phyloP scores from a whole-genome alignment of 768 basidiomycete genomes.

The Amanita fuliginea region DNA sequence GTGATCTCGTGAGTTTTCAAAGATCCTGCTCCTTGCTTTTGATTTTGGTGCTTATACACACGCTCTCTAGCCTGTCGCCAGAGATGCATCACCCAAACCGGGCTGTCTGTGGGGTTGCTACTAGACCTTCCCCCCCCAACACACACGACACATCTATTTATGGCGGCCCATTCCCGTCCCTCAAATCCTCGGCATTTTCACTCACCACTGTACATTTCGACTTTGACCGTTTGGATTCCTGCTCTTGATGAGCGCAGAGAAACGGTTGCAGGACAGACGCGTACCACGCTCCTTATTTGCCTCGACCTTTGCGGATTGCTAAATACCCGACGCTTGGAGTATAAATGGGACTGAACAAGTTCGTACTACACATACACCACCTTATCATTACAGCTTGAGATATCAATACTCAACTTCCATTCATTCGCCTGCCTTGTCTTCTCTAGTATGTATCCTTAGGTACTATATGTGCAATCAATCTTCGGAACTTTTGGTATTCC shows the following conservation, averaged over 20 bases:
- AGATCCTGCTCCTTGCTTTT: background rate
- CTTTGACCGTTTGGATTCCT: background rate
- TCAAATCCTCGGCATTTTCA: too few relatives aligned
- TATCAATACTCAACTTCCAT: background rate
- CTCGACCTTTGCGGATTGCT: background rate
- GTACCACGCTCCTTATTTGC: background rate
- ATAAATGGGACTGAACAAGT: background rate
- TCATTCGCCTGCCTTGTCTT: background rate
- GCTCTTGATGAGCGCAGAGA: constrained; percentile 1
- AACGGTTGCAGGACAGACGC: background rate
- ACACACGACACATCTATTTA: background rate
- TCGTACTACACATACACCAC: background rate
- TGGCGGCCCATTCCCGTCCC: background rate
- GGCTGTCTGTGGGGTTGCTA: constrained; percentile 10
- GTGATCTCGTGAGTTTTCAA: constrained; percentile 9
- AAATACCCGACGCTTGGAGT: background rate
- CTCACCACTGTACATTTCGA: background rate
- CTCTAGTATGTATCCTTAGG: background rate
- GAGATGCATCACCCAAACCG: constrained; percentile 13
- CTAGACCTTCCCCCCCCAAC: constrained; percentile 9
- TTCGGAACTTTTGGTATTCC: background rate
- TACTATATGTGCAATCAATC: background rate
- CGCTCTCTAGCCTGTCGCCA: constrained; percentile 10
- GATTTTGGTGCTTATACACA: background rate
- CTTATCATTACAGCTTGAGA: background rate